Conservation (phyloP, 2,329 filamentous ascomycete genomes). For the Aspergillus felis region DNA sequence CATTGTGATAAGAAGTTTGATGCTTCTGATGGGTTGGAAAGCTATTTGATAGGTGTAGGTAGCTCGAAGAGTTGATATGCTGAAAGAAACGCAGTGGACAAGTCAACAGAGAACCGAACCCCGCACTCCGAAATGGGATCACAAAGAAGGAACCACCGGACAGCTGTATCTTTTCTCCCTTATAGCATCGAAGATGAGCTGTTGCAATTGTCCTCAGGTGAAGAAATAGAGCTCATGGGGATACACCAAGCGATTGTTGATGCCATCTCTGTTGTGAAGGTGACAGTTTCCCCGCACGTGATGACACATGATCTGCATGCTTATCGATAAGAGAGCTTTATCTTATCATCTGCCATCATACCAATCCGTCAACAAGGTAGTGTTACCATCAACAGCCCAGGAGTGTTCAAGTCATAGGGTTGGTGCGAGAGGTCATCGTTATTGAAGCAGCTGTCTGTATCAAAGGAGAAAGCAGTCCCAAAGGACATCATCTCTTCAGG, state of each 20-base stretch:
- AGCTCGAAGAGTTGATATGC: not conserved
- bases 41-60: not conserved
- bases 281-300: slow-evolving; percentile 15
- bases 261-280: not conserved
- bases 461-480: not conserved
- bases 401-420: not conserved
- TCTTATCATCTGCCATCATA: slow-evolving; percentile 4
- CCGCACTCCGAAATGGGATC: not conserved
- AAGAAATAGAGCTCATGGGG: not conserved
- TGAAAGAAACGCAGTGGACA: not conserved
- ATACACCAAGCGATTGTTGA: not conserved
- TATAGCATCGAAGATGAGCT: not conserved
- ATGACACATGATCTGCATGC: slow-evolving; percentile 9
- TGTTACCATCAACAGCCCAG: not conserved
- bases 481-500: not conserved
- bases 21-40: not conserved
- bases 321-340: slow-evolving; percentile 12
- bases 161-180: not conserved
- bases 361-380: not conserved
- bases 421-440: too few species aligned
- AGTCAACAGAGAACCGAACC: not conserved
- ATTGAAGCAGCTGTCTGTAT: not conserved
- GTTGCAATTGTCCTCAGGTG: not conserved
- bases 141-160: not conserved
- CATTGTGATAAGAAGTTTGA: slow-evolving; percentile 1